Percentiles rank a stretch among this genome's conserved stretches.
phyloP scores from a whole-genome alignment of 352 stramenopile species.

The Phytopythium kandeliae region DNA sequence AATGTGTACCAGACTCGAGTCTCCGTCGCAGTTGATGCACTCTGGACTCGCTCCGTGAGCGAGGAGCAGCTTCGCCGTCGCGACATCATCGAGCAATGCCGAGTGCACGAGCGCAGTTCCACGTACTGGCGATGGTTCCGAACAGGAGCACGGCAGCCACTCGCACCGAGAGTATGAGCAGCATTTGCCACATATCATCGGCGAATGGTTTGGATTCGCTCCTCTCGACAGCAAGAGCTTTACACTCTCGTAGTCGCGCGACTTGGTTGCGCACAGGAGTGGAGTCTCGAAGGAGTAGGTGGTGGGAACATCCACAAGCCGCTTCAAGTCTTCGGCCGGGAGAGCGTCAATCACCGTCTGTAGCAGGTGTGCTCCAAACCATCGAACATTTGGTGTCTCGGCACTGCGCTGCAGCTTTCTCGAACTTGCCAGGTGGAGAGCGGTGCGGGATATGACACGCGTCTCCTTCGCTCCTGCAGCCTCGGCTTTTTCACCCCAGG shows the following conservation, averaged over 20 bases:
- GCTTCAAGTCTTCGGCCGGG: conserved; percentile 10
- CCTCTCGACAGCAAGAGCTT: conserved; percentile 23
- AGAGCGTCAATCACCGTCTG: conserved; percentile 24
- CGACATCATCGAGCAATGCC: conserved; percentile 25
- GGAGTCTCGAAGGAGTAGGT: conserved; percentile 47
- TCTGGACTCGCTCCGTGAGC: conserved; percentile 35
- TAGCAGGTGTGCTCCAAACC: conserved; percentile 47
- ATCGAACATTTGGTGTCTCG: conserved; percentile 19
- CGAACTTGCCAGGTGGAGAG: conserved; percentile 40
- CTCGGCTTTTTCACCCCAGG: background rate
- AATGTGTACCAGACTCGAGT: background rate
- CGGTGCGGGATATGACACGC: conserved; percentile 28
- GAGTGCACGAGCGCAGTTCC: conserved; percentile 44
- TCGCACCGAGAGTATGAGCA: conserved; percentile 3
- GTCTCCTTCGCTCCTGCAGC: conserved; percentile 11
- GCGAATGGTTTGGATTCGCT: conserved; percentile 46
- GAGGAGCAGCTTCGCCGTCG: conserved; percentile 35
- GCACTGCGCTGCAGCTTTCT: conserved; percentile 27
- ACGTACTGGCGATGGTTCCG: background rate
- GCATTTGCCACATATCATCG: conserved; percentile 36
- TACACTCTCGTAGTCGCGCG: conserved; percentile 31
- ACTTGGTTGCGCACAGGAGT: conserved; percentile 46
- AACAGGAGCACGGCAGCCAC: background rate
- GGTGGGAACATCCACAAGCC: conserved; percentile 41
- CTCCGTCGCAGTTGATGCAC: background rate